These are phyloP conservation scores for Picea mariana DNA, from an alignment of 83 land plant genomes.

Conservation along the genomic window DNA sequence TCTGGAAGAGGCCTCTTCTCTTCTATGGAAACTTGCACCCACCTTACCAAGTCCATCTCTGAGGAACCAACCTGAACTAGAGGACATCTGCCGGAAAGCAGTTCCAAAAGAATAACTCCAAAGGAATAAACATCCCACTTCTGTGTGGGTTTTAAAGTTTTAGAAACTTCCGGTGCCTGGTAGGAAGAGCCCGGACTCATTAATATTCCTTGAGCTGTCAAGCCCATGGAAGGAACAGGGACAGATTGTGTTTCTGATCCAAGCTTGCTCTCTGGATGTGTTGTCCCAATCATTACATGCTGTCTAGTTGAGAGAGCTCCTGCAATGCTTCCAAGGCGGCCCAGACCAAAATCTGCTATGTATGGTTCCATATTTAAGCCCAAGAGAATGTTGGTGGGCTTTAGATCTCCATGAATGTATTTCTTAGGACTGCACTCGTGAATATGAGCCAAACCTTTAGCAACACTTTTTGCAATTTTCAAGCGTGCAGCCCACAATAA, in stretches of 20 bases:
- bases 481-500: constrained; percentile 68
- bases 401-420: constrained; percentile 89
- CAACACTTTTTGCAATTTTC: constrained; percentile 72
- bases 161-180: constrained; percentile 80
- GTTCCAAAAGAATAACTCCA: constrained; percentile 87
- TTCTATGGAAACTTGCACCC: constrained; percentile 67
- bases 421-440: constrained; percentile 88
- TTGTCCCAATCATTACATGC: constrained; percentile 12
- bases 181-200: constrained; percentile 34
- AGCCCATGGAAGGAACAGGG: not conserved
- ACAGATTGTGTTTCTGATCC: constrained; percentile 24
- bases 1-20: constrained; percentile 69
- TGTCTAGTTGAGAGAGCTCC: constrained; percentile 29
- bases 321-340: constrained; percentile 68
- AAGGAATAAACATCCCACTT: constrained; percentile 92
- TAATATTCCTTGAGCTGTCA: not conserved
- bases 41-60: constrained; percentile 72
- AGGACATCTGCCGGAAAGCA: constrained; percentile 79
- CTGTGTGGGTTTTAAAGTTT: constrained; percentile 68
- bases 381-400: constrained; percentile 75
- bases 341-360: constrained; percentile 83
- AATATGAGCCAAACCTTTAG: constrained; percentile 73
- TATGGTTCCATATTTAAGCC: constrained; percentile 73
- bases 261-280: constrained; percentile 39
- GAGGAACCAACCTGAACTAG: constrained; percentile 38